A percentile compares a stretch with the other conserved stretches of the same genome.
phyloP scores from a whole-genome alignment of 192 early-diverging fungal genomes.

The Linnemannia zychae region DNA sequence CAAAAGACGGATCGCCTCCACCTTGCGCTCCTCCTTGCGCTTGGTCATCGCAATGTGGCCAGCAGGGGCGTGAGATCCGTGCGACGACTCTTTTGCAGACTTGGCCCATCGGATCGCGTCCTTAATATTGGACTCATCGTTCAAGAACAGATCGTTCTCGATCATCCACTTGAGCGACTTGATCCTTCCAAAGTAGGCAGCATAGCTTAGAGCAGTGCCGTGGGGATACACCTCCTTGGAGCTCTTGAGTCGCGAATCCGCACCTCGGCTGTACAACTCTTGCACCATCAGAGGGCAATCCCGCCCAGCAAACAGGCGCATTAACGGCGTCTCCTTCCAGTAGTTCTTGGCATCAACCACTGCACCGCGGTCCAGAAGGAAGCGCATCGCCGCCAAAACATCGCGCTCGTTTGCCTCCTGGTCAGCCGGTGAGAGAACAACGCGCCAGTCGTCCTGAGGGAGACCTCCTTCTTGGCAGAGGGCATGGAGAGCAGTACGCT shows the following conservation, averaged over 20 bases:
- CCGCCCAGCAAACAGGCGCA: conserved; percentile 47
- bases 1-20: conserved; percentile 37
- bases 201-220: conserved; percentile 43
- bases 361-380: conserved; percentile 40
- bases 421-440: conserved; percentile 22
- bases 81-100: conserved; percentile 17
- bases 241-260: conserved; percentile 45
- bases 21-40: conserved; percentile 50
- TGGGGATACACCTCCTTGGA: conserved; percentile 53
- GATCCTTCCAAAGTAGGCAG: conserved; percentile 46
- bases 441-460: conserved; percentile 36
- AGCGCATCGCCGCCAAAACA: conserved; percentile 52
- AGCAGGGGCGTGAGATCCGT: background rate
- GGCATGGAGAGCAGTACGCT: conserved; percentile 45
- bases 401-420: conserved; percentile 46
- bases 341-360: conserved; percentile 53
- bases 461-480: conserved; percentile 50
- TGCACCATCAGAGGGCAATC: conserved; percentile 55
- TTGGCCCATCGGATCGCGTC: conserved; percentile 54
- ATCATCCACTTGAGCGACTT: conserved; percentile 52
- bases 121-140: conserved; percentile 48
- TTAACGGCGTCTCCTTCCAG: conserved; percentile 54
- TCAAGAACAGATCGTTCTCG: conserved; percentile 46
- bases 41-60: conserved; percentile 15
- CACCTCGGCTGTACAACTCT: conserved; percentile 50